Percentiles rank a stretch among this genome's conserved stretches.
Conservation (phyloP, 192 early-diverging fungal species). For the Coemansia sp. region DNA sequence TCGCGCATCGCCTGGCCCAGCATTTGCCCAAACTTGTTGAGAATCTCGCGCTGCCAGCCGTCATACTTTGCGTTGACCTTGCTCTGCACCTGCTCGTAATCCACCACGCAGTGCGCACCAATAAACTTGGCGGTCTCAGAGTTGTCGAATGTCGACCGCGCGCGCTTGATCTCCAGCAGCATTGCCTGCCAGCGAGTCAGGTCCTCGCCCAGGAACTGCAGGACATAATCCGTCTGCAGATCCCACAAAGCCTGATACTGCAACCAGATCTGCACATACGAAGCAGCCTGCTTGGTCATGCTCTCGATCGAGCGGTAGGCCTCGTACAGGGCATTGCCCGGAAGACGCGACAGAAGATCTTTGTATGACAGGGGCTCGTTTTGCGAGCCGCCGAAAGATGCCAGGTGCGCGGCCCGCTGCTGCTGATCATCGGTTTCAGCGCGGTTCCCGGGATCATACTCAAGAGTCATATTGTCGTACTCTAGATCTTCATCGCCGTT, state of each 20-base stretch:
- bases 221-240: constrained; percentile 83
- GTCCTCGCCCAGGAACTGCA: constrained; percentile 81
- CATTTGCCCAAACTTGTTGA: constrained; percentile 84
- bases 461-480: constrained; percentile 57
- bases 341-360: constrained; percentile 67
- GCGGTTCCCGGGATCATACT: constrained; percentile 57
- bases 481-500: constrained; percentile 62
- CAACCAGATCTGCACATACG: constrained; percentile 93
- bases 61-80: constrained; percentile 99
- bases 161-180: constrained; percentile 90
- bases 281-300: constrained; percentile 70
- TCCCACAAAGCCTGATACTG: constrained; percentile 99
- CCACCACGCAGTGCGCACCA: constrained; percentile 78
- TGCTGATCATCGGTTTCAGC: neutral
- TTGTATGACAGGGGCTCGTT: constrained; percentile 26
- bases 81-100: constrained; percentile 97
- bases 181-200: constrained; percentile 91
- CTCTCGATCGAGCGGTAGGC: constrained; percentile 85
- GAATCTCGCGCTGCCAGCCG: constrained; percentile 94
- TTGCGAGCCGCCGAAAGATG: neutral
- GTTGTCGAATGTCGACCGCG: constrained; percentile 94
- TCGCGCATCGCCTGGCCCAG: constrained; percentile 79
- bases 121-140: constrained; percentile 86
- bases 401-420: neutral
- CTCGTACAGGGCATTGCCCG: constrained; percentile 63